These are phyloP conservation scores for Przewalskia tangutica DNA, from an alignment of 257 asterid genomes.

Conservation along the genomic window DNA sequence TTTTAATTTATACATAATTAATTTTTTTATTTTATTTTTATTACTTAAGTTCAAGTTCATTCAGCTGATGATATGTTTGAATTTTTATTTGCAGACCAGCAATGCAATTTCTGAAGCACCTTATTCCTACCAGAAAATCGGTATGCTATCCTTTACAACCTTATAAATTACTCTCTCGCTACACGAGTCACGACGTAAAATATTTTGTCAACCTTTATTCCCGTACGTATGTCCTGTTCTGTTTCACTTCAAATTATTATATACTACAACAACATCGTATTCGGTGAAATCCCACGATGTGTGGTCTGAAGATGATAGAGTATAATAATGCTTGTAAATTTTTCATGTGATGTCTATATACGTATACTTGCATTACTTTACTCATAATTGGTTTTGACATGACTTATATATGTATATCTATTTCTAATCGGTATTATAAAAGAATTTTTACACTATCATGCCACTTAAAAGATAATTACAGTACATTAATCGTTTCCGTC, in stretches of 20 bases:
- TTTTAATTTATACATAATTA: not conserved
- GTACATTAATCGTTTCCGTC: no score
- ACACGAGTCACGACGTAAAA: not conserved
- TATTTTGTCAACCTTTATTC: not conserved
- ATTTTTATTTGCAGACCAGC: constrained; percentile 29
- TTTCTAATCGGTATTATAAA: no score
- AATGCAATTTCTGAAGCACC: constrained; percentile 16
- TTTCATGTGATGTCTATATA: no score
- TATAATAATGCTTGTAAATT: not conserved
- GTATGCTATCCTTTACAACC: constrained; percentile 10
- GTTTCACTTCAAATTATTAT: not conserved
- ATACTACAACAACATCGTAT: no score
- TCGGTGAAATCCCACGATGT: no score
- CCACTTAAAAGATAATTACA: no score
- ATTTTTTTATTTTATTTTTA: not conserved
- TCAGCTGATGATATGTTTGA: not conserved
- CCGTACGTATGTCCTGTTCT: not conserved
- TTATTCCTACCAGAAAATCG: constrained; percentile 9
- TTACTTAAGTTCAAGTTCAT: not conserved
- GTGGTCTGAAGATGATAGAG: no score
- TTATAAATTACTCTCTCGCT: not conserved
- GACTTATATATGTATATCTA: no score
- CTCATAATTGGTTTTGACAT: no score
- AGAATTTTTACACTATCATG: no score
- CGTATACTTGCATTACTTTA: no score